Percentiles rank a stretch among this genome's conserved stretches.
These are phyloP conservation scores for Microthlaspi erraticum DNA, from an alignment of 345 rosid genomes.

Conservation along the genomic window DNA sequence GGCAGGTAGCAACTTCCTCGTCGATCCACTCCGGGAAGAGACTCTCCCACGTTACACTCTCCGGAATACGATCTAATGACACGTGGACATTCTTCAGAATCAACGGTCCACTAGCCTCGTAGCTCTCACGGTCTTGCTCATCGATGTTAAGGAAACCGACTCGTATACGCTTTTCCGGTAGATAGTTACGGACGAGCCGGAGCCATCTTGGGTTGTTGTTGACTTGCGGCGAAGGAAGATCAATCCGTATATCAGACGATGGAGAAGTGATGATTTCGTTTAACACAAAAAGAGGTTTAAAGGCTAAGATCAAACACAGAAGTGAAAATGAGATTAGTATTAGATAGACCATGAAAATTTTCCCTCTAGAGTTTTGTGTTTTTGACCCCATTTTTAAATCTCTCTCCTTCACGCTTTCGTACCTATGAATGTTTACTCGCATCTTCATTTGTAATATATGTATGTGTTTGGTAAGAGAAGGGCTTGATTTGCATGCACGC, in stretches of 20 bases:
- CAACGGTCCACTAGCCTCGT: conserved; percentile 34
- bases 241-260: conserved; percentile 5
- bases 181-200: conserved; percentile 43
- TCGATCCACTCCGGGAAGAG: conserved; percentile 80
- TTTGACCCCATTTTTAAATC: conserved; percentile 48
- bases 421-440: background rate
- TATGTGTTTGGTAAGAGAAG: background rate
- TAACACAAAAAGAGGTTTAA: conserved; percentile 27
- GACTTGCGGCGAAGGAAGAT: conserved; percentile 16
- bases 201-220: conserved; percentile 50
- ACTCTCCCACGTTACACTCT: conserved; percentile 56
- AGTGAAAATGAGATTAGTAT: conserved; percentile 53
- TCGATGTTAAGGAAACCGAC: conserved; percentile 66
- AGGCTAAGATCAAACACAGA: conserved; percentile 41
- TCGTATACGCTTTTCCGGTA: conserved; percentile 44
- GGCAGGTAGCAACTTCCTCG: conserved; percentile 61
- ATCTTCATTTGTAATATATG: conserved; percentile 21
- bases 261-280: conserved; percentile 26
- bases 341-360: conserved; percentile 49
- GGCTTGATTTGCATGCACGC: conserved; percentile 51
- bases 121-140: conserved; percentile 5
- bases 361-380: conserved; percentile 42
- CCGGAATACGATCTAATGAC: conserved; percentile 46
- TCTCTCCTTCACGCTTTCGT: conserved; percentile 9
- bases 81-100: conserved; percentile 43